A percentile compares a stretch with the other conserved stretches of the same genome.
Conservation (phyloP, 257 asterid species). For the Nicotiana knightiana region DNA sequence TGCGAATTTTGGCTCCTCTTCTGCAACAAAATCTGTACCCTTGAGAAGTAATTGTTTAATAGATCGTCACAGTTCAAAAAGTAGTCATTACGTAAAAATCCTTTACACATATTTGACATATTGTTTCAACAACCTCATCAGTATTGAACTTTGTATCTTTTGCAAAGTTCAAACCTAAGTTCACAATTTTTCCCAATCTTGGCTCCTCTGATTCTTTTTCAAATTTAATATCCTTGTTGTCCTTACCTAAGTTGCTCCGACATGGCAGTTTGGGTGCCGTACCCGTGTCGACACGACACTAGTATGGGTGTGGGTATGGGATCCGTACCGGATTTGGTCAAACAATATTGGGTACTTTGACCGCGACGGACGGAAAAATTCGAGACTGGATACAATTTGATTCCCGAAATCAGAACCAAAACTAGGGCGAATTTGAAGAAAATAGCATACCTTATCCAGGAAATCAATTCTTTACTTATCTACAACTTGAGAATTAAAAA, state of each 20-base stretch:
- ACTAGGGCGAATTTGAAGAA: no score
- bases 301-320: no score
- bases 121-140: slow-evolving; percentile 15
- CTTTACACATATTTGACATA: not conserved
- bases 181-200: slow-evolving; percentile 28
- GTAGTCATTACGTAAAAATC: not conserved
- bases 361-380: no score
- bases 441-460: no score
- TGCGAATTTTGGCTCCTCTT: not conserved
- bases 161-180: slow-evolving; percentile 25
- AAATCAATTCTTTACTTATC: no score
- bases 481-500: no score
- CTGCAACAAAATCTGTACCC: slow-evolving; percentile 28
- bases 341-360: no score
- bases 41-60: slow-evolving; percentile 17
- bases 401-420: no score
- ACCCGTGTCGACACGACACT: no score
- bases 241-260: slow-evolving; percentile 5
- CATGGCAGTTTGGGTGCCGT: no score
- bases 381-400: no score
- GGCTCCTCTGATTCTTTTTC: slow-evolving; percentile 29
- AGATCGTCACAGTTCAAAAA: not conserved
- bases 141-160: not conserved
- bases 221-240: slow-evolving; percentile 32
- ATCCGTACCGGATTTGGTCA: no score